These are phyloP conservation scores for Phyllosticta ampelicida DNA, from an alignment of 2,329 filamentous ascomycete species.

Conservation along the genomic window DNA sequence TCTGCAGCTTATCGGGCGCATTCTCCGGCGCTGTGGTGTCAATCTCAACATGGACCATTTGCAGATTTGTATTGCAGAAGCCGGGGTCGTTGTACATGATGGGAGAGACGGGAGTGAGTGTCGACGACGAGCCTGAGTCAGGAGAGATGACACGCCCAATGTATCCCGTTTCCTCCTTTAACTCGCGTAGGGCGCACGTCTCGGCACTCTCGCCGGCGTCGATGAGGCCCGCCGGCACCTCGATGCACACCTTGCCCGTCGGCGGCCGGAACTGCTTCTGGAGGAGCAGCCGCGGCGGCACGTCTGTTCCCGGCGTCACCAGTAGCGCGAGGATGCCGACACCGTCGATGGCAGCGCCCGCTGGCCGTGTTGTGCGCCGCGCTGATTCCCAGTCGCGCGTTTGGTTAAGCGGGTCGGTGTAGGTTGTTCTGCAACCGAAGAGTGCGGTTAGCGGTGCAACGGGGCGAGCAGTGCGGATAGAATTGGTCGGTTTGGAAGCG, in stretches of 20 bases:
- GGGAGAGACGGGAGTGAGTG: not conserved
- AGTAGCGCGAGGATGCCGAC: conserved; percentile 65
- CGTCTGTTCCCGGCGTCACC: conserved; percentile 22
- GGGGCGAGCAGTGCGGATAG: not conserved
- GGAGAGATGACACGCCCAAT: conserved; percentile 31
- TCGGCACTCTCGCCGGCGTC: conserved; percentile 49
- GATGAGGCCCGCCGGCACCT: conserved; percentile 52
- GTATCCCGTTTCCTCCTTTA: conserved; percentile 56
- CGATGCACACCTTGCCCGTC: conserved; percentile 49
- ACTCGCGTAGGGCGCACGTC: conserved; percentile 48
- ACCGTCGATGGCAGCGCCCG: conserved; percentile 53
- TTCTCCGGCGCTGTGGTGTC: conserved; percentile 61
- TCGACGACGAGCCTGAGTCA: not conserved
- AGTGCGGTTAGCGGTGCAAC: conserved; percentile 7
- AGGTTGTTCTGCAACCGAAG: conserved; percentile 31
- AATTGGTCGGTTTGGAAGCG: not conserved
- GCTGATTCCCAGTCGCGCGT: conserved; percentile 60
- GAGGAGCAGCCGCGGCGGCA: conserved; percentile 25
- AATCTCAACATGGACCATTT: conserved; percentile 62
- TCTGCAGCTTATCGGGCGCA: conserved; percentile 44
- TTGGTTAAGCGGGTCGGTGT: conserved; percentile 51
- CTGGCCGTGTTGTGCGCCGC: conserved; percentile 57
- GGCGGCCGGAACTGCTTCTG: conserved; percentile 50
- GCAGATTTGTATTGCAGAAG: conserved; percentile 34
- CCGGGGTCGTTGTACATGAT: conserved; percentile 25